Base-by-base conservation (phyloP, 2,329 filamentous ascomycete genomes). In the Sporothrix globosa region DNA sequence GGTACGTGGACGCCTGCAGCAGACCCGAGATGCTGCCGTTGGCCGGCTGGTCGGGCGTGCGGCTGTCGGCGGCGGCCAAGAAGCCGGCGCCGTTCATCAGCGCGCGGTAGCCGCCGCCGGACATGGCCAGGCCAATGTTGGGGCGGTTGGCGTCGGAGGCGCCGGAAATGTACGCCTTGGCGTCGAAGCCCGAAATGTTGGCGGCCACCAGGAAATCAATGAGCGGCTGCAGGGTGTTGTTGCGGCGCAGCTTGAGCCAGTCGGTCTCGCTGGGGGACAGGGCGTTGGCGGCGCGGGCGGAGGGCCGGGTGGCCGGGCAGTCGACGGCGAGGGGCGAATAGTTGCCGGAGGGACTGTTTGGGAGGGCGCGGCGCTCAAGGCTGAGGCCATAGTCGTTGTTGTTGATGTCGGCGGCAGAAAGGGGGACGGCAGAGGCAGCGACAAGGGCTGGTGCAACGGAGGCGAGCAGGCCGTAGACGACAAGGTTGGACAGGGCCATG, bases 81-180 rank as follows among this genome's bases (percentile, higher is more conserved):
- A 90, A 90, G 72, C 93, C 93, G 19, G 90, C 93, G 50, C 92
- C 93, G 77, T 91, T 95, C 82, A 94, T 83, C 82, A 96, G 84
- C n/a, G 93, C 93, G 70, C 93, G 86, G 78, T 96, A 97, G 48
- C 93, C 93, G 77, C 93, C 93, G 14, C 93, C 93, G 0, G 92
- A 96, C 58, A 91, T 83, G 13, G 93, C 92, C 73, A 97, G 87
- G 19, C 85, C 92, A 72, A 97, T 89, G 74, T 84, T 85, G 68
- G 84, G 84, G 72, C 85, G 78, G 34, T 81, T 79, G 19, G 74
- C 46, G 6, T 46, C 10, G 5, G 46, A 27, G 71, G 68, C 77
- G 41, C 87, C 79, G 72, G 88, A 80, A 72, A 98, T 88, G 78
- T 96, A 98, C 1, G 81, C 78, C 0, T 83, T 83, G n/a, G 89